These are phyloP conservation scores for Phytophthora fragariaefolia DNA, from an alignment of 352 stramenopile genomes.

Conservation along the genomic window DNA sequence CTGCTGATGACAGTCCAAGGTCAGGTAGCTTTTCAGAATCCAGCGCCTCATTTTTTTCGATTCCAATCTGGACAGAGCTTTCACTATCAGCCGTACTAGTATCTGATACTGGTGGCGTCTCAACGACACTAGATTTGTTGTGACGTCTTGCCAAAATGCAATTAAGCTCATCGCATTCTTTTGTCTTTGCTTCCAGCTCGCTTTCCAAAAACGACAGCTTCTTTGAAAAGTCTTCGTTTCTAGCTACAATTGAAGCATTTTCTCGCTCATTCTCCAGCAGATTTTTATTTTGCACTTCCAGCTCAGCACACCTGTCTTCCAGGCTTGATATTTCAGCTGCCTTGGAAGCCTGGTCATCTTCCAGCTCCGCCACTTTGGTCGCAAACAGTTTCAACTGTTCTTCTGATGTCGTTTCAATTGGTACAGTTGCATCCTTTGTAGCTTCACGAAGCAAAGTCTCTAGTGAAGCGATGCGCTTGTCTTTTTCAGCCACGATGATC, in stretches of 20 bases:
- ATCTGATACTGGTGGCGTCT: constrained; percentile 20
- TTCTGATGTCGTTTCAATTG: constrained; percentile 41
- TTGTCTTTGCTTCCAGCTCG: constrained; percentile 56
- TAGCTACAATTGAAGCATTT: constrained; percentile 42
- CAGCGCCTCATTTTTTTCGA: constrained; percentile 25
- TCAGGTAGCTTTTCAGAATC: background rate
- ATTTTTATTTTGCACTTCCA: constrained; percentile 50
- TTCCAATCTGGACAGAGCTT: constrained; percentile 8
- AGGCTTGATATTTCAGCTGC: constrained; percentile 54
- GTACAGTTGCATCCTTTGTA: constrained; percentile 24
- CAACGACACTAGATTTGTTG: background rate
- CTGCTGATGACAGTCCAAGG: too few relatives aligned
- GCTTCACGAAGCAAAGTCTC: constrained; percentile 42
- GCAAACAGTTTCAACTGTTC: constrained; percentile 55
- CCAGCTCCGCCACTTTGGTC: constrained; percentile 60
- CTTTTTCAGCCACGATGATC: constrained; percentile 61
- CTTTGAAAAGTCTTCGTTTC: constrained; percentile 59
- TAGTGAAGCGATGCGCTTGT: constrained; percentile 57
- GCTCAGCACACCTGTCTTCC: constrained; percentile 61
- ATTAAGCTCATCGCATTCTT: constrained; percentile 59
- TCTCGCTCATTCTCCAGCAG: constrained; percentile 49
- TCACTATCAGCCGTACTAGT: constrained; percentile 14
- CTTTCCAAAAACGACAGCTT: constrained; percentile 59
- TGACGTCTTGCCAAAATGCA: constrained; percentile 36
- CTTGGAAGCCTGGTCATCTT: constrained; percentile 70